Base-by-base conservation (phyloP, 208 protist species). In the Leishmania lainsoni region DNA sequence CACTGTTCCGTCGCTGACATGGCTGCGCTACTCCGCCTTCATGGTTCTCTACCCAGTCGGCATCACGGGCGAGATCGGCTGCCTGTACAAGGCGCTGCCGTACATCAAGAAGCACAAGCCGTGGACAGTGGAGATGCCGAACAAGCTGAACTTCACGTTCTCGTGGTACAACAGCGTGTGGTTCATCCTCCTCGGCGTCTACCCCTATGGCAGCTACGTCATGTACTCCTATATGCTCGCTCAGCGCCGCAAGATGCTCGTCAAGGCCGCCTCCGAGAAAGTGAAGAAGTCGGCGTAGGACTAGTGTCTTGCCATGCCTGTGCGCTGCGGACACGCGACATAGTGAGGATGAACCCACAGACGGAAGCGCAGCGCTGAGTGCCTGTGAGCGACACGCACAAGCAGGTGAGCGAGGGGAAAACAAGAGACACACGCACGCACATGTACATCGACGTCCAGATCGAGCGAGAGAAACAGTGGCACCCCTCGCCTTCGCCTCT, bases 201-300 rank as follows among this genome's bases (percentile, higher is more conserved):
- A 98, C 84, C 89, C 93, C 32, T 84, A 86, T 39, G 96, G 93
- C 56, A 94, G 91, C 82, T 96, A 95, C 84, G 81, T 93, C 79
- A 93, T 98, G 89, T 98, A 98, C 89, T 87, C 83, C 29, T 93
- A 98, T 89, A 98, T 98, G 96, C 92, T 97, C 42, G 72, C 80
- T 26, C 94, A 98, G 87, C 90, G 96, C 70, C 80, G 84, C 48
- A 97, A 97, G 90, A 83, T 89, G 35, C 65, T 97, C 45, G 52
- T 49, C 32, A 83, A 81, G 70, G 71, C 81, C 39, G 58, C 73
- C 20, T 66, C 68, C 29, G 78, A 82, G 49, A 75, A 32, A 35
- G 72, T 32, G 20, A 79, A 83, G 71, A 86, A 90, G 81, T 69
- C 80, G 9, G 71, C 79, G 51, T 89, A 83, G 48, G 16, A 9